Conservation (phyloP, 495 filamentous ascomycete species). For the Aspergillus avenaceus region DNA sequence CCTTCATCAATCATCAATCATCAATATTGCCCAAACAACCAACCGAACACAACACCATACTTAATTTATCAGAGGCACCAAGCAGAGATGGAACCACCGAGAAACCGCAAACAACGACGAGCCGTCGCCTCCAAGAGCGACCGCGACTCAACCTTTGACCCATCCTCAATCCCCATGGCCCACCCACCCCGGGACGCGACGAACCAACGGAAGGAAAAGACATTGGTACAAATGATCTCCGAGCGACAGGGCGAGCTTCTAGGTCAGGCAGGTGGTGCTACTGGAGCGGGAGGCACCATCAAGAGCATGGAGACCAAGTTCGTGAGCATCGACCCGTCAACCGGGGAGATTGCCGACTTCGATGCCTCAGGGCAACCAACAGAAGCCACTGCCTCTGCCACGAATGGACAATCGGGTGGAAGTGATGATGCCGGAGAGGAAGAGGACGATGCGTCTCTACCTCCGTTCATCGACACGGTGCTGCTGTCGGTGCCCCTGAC, state of each 20-base stretch:
- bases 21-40: not conserved
- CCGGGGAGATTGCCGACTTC: conserved; percentile 30
- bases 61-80: not conserved
- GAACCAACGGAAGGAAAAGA: conserved; percentile 30
- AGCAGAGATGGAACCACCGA: conserved; percentile 28
- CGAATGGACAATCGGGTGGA: not conserved
- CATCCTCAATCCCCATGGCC: conserved; percentile 32
- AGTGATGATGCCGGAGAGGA: conserved; percentile 6
- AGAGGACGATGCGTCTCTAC: conserved; percentile 22
- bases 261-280: conserved; percentile 1
- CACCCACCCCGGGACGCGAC: conserved; percentile 29
- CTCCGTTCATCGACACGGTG: conserved; percentile 44
- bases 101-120: conserved; percentile 49
- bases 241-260: conserved; percentile 41
- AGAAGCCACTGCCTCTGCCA: not conserved
- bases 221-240: conserved; percentile 48
- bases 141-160: conserved; percentile 12
- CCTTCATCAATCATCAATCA: not conserved
- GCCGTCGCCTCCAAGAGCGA: conserved; percentile 20
- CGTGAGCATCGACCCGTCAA: conserved; percentile 33
- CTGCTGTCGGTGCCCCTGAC: conserved; percentile 61
- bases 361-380: conserved; percentile 8
- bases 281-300: conserved; percentile 5
- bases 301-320: conserved; percentile 26
- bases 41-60: not conserved